Evolutionary conservation across 306 rosid species (phyloP), one percentile per base, ranked within the genome.

Genomic region (Crotalaria pallida): DNA sequence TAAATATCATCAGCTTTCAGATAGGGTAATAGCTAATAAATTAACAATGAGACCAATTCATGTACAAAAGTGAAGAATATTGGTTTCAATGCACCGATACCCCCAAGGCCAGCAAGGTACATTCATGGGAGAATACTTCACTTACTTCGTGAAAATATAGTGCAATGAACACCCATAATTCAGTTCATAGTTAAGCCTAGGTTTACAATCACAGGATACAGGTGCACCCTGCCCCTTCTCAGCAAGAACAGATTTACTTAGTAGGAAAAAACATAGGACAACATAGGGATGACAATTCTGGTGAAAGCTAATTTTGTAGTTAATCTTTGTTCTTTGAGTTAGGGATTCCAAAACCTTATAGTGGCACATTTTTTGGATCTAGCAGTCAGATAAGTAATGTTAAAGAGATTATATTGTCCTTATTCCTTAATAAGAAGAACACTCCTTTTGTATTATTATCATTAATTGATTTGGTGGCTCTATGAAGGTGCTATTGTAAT

Each of bases 191-290:
- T 43, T 11, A 11, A 47, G 43, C 43, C 8, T 64, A 15, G 56
- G 15, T 47, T 8, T 19, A 47, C 49, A 5, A 7, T 22, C 21
- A 41, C 15, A n/a, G 15, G 45, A 58, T 58, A 16, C 45, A 41
- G 12, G 47, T 16, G 23, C n/a, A 33, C 24, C 24, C 27, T 26
- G 16, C 64, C 47, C n/a, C 40, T 26, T 49, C 84, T 76, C 85
- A 33, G 27, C 18, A 59, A 10, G 27, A 34, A 34, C 0, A 15
- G 27, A 17, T 33, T 8, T 13, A 59, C 65, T 59, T 33, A 4
- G 5, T n/a, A 7, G 16, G 22, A 29, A 58, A 58, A 58, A 33
- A 64, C 9, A 23, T 22, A 41, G 40, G 69, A 7, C 41, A 29
- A 13, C 26, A 9, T 11, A n/a, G 36, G 44, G 36, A 7, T 43